Conservation (phyloP, 306 rosid genomes). For the Astragalus membranaceus region DNA sequence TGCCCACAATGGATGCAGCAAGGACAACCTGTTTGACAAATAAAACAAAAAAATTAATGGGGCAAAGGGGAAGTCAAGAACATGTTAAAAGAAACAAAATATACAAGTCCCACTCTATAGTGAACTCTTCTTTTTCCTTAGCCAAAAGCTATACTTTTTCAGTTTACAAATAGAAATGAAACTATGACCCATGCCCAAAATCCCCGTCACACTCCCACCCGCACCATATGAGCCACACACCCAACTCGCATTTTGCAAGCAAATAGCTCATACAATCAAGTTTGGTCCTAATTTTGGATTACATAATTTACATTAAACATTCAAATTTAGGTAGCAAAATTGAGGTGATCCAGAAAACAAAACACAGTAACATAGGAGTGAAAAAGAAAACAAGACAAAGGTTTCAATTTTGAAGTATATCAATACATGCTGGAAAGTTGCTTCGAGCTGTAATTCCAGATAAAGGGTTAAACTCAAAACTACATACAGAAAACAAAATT, state of each 20-base stretch:
- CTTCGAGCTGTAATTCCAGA: conserved; percentile 3
- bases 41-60: background rate
- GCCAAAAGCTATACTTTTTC: background rate
- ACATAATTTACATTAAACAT: background rate
- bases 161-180: background rate
- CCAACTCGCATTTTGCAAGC: background rate
- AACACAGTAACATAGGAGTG: background rate
- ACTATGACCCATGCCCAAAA: background rate
- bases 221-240: background rate
- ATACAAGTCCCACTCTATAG: background rate
- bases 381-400: background rate
- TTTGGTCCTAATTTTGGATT: background rate
- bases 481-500: background rate
- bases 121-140: background rate
- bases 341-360: background rate
- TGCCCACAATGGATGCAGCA: conserved; percentile 75
- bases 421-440: background rate
- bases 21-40: conserved; percentile 73
- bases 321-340: background rate
- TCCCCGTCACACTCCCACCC: background rate
- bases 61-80: background rate
- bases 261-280: background rate
- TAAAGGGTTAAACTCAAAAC: background rate
- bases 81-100: background rate
- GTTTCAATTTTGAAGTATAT: background rate